Percentiles rank a stretch among this genome's conserved stretches.
These are phyloP conservation scores for Barnettozyma sucrosica DNA, from an alignment of 805 yeast species.

Conservation along the genomic window DNA sequence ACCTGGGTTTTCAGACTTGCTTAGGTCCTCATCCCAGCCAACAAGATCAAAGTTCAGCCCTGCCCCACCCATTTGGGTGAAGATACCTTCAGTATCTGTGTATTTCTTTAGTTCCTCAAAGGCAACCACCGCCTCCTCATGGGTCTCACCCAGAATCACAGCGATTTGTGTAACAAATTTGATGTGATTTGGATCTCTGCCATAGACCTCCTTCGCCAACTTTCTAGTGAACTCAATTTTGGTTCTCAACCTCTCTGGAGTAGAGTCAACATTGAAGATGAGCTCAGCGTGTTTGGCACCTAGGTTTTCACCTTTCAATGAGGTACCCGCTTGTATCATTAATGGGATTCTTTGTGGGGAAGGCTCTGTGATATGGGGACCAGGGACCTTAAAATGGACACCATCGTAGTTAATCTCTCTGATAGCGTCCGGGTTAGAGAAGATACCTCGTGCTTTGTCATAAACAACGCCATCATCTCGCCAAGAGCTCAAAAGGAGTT, in stretches of 20 bases:
- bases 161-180: conserved; percentile 35
- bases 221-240: conserved; percentile 28
- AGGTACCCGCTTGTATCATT: conserved; percentile 42
- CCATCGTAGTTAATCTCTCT: conserved; percentile 39
- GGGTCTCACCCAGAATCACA: conserved; percentile 33
- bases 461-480: conserved; percentile 35
- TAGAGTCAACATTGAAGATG: conserved; percentile 33
- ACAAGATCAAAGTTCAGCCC: conserved; percentile 36
- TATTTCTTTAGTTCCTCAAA: conserved; percentile 25
- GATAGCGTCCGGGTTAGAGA: conserved; percentile 35
- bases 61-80: conserved; percentile 35
- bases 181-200: conserved; percentile 35
- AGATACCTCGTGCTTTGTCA: conserved; percentile 27
- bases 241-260: conserved; percentile 29
- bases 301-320: conserved; percentile 35
- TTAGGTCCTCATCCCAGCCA: conserved; percentile 29
- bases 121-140: conserved; percentile 35
- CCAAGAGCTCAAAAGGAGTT: conserved; percentile 40
- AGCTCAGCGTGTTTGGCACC: conserved; percentile 43
- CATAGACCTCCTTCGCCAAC: conserved; percentile 29
- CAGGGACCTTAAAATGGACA: conserved; percentile 32
- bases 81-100: conserved; percentile 34
- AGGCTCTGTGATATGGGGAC: conserved; percentile 40
- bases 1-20: conserved; percentile 22
- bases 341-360: conserved; percentile 42